Conservation (phyloP, 2,329 filamentous ascomycete genomes). For the Aspergillus latus region DNA sequence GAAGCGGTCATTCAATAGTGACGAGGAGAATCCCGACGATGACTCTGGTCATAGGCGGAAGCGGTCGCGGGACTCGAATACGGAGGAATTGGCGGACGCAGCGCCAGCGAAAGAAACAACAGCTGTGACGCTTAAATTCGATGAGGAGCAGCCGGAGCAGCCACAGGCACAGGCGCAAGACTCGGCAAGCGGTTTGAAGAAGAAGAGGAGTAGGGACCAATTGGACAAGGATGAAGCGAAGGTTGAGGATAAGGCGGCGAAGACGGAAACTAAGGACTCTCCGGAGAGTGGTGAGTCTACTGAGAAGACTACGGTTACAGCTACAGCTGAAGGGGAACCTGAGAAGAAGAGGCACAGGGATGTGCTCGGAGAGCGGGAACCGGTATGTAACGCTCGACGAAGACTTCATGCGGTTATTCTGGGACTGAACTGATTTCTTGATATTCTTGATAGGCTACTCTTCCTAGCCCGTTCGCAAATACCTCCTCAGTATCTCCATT, state of each 20-base stretch:
- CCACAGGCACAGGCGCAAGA: conserved; percentile 22
- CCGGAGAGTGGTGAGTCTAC: conserved; percentile 14
- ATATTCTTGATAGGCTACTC: conserved; percentile 25
- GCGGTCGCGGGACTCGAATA: conserved; percentile 44
- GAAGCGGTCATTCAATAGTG: conserved; percentile 40
- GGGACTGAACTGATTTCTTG: neutral
- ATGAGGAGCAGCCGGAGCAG: conserved; percentile 26
- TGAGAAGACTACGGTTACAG: conserved; percentile 14
- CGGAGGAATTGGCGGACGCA: conserved; percentile 25
- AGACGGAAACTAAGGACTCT: conserved; percentile 21
- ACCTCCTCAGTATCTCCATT: conserved; percentile 49
- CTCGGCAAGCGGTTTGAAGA: conserved; percentile 31
- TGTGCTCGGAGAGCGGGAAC: conserved; percentile 39
- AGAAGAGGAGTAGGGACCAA: conserved; percentile 47
- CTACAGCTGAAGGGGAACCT: conserved; percentile 32
- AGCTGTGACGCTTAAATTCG: conserved; percentile 9
- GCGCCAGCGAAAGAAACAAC: neutral
- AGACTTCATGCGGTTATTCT: neutral
- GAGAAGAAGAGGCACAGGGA: conserved; percentile 48
- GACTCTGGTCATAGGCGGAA: conserved; percentile 40
- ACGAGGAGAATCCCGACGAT: conserved; percentile 28
- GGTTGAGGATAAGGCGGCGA: conserved; percentile 15
- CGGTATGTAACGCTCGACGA: conserved; percentile 21
- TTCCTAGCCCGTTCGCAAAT: conserved; percentile 45
- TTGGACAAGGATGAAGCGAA: conserved; percentile 39